Base-by-base conservation (phyloP, 805 yeast species). In the Myxozyma udenii region DNA sequence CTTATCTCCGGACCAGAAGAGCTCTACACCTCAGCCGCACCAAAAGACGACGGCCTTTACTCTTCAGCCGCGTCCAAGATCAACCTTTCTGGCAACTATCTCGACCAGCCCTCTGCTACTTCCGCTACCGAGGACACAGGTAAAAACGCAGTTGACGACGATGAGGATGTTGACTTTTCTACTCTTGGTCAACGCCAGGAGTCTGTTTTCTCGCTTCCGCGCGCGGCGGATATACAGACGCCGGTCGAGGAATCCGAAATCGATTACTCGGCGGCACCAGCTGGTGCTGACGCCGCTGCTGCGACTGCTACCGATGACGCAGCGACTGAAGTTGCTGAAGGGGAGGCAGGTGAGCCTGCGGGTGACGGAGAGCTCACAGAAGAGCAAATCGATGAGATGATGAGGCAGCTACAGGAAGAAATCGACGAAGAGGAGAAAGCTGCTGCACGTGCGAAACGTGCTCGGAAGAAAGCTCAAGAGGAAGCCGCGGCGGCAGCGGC, bases 341-440 rank as follows among this genome's bases (percentile, higher is more conserved):
- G 6, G 2, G 36, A 25, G 3, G 30, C 16, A 3, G 38, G 38
- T 21, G 46, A 33, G 18, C 19, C 37, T 4, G 64, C 51, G 18
- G 62, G 51, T 32, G 71, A 67, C 51, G 73, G 64, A 19, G 69
- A 61, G 38, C 68, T 65, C 22, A 72, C 72, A 38, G 12, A 28
- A 28, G 69, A 66, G 43, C 70, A 68, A 28, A 65, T 71, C 6
- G 71, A 74, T 14, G 70, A 65, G 32, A 64, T 70, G 50, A 62
- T 70, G 37, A 33, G 48, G 11, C 26, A 35, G 16, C 40, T 54
- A 14, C 58, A 54, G 45, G 55, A 42, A 12, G 58, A 54, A 21
- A 54, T 54, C 16, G 58, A 54, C 16, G 51, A 51, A 22, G 58
- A 54, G 25, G 58, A 54, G 40, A 35, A 40, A 18, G 45, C 53